Evolutionary conservation across 495 filamentous ascomycete species (phyloP), one percentile per base, ranked within the genome.

Genomic region (Copromyces sp.): DNA sequence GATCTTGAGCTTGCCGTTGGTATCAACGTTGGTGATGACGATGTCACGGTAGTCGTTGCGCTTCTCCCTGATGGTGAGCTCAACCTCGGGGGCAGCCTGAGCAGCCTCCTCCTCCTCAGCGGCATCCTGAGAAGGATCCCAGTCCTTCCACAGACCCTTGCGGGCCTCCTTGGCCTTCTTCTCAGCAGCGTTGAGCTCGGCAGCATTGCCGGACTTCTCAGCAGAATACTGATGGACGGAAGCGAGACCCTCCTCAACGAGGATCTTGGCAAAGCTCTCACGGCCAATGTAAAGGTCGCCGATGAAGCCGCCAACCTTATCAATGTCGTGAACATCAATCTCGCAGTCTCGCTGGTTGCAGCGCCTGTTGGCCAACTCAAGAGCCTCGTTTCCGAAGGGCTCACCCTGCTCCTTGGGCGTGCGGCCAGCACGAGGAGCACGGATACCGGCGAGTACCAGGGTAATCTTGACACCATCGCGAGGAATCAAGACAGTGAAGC

Each of bases 251-350:
- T 98, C 96, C 81, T 98, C 95, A 3, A 98, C 88, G 8, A 99
- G 89, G 12, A 93, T 79, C 84, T 97, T 97, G 76, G 95, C 93
- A 82, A 99, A 95, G 84, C 93, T 98, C 82, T 98, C 94, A 47
- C 94, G 93, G 85, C 94, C 95, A 78, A 98, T 86, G 76, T 94
- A 97, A 3, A 99, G 87, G 17, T 92, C 92, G 68, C 96, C 96
- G 75, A 99, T 97, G 85, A 99, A 99, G 71, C 95, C 96, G 75
- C 96, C 96, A 40, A 93, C 90, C 84, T 97, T 97, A 84, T 99
- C 96, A 70, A 93, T 92, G 78, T 94, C 94, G 81, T 97, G 92
- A 11, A 99, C 90, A 73, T 98, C 94, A 73, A 99, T 93, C 83
- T 98, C 95, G 53, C 97, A 94, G 77, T 99, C 96, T 65, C 96